Base-by-base conservation (phyloP, 345 rosid genomes). In the Aquilaria malaccensis region DNA sequence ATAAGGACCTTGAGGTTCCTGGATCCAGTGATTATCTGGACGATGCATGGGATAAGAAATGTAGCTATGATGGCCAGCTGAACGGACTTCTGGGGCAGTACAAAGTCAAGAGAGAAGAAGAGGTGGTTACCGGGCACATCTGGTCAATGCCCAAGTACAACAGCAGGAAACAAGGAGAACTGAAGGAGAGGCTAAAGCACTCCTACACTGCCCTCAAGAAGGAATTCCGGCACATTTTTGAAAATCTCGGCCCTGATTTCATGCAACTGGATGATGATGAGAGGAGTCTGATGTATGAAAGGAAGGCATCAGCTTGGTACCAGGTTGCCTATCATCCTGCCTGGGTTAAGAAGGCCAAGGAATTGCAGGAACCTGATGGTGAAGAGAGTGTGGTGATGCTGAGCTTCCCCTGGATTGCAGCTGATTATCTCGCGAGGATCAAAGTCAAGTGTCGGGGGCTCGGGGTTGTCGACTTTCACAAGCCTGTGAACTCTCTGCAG, bases 251-350 rank as follows among this genome's bases (percentile, higher is more conserved):
- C 52, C 33, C 52, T 0, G 85, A 78, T n/a, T 66, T 69, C 0
- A 85, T 72, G 77, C 74, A 67, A 47, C 78, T 81, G 47, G 50
- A 71, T 32, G 92, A 85, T 46, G 96, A 83, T 29, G 86, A 79
- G 60, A 89, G 72, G 72, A 87, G 73, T 56, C 1, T 48, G 9
- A 9, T 76, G 30, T 87, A 79, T 57, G 97, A 93, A 78, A 76
- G 43, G 12, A 93, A 85, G 80, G 98, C 97, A 48, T 87, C 98
- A 1, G 97, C 97, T 0, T 89, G 96, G 96, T 94, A 94, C 69
- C 89, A 80, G 69, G 99, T 90, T 31, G 70, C 90, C 6, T 94
- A 87, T 84, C 85, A 80, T 69, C 88, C 95, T 3, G 33, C 74
- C 30, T 90, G 95, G 96, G 83, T 85, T 45, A 64, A 80, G 67